Evolutionary conservation across 176 grass and related monocot species (phyloP).

Genomic region (Poa pratensis): DNA sequence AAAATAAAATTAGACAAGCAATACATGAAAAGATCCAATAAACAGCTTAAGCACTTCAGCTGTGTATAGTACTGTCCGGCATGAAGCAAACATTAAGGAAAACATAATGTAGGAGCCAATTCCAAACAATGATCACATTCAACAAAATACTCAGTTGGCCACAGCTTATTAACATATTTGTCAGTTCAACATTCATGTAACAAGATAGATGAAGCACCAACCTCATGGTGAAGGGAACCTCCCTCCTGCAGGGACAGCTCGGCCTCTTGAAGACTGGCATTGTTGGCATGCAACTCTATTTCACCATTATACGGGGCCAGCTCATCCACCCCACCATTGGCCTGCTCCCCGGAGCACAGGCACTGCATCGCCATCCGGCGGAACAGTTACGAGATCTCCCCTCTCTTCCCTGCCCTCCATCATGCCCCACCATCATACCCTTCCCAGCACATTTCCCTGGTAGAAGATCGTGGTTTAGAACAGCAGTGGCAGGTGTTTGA

Average conservation of each 20-base stretch:
- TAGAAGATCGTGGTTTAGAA: neutral
- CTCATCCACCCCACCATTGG: conserved; percentile 43
- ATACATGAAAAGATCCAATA: neutral
- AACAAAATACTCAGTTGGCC: neutral
- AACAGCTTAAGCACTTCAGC: neutral
- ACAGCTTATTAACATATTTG: neutral
- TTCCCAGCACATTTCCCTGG: neutral
- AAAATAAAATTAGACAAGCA: neutral
- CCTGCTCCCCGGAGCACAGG: conserved; percentile 67
- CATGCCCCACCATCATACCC: conserved; percentile 9
- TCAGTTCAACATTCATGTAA: neutral
- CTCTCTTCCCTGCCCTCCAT: conserved; percentile 36
- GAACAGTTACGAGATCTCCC: conserved; percentile 18
- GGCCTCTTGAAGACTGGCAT: conserved; percentile 51
- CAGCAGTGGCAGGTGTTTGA: neutral
- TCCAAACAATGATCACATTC: neutral
- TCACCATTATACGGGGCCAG: conserved; percentile 37
- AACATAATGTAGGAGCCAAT: neutral
- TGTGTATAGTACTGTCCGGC: neutral
- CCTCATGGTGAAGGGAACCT: conserved; percentile 71
- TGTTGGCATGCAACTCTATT: conserved; percentile 34
- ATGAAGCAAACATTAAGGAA: neutral
- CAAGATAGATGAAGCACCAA: conserved; percentile 27
- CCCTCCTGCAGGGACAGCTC: conserved; percentile 86
- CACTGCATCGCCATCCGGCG: conserved; percentile 56